These are phyloP conservation scores for Hortaea werneckii DNA, from an alignment of 2,329 filamentous ascomycete species.

Conservation along the genomic window DNA sequence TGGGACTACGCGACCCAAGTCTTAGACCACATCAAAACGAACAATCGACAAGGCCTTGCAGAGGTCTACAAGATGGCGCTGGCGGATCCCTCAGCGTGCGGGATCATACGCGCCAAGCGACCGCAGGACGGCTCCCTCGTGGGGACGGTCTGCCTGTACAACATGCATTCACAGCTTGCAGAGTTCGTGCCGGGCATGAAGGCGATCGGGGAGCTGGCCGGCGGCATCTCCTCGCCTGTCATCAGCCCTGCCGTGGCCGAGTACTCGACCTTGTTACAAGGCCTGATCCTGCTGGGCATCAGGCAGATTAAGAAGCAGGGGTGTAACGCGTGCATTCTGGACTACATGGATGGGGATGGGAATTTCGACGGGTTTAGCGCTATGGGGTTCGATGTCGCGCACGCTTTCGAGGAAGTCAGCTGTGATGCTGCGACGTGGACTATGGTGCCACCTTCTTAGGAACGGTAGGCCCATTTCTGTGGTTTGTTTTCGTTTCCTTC, in stretches of 20 bases:
- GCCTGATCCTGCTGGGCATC: slow-evolving; percentile 68
- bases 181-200: slow-evolving; percentile 60
- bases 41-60: slow-evolving; percentile 65
- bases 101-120: slow-evolving; percentile 72
- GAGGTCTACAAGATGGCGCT: slow-evolving; percentile 73
- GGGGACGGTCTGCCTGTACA: slow-evolving; percentile 72
- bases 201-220: slow-evolving; percentile 49
- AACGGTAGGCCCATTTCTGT: not conserved
- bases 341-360: slow-evolving; percentile 66
- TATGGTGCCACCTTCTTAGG: slow-evolving; percentile 1
- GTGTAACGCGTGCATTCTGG: slow-evolving; percentile 61
- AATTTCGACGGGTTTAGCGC: slow-evolving; percentile 61
- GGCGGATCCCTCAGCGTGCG: slow-evolving; percentile 59
- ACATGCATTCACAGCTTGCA: slow-evolving; percentile 56
- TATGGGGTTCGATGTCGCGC: slow-evolving; percentile 71
- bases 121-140: slow-evolving; percentile 57
- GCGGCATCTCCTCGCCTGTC: slow-evolving; percentile 71
- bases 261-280: slow-evolving; percentile 65
- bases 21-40: slow-evolving; percentile 61
- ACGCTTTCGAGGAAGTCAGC: slow-evolving; percentile 74
- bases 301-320: slow-evolving; percentile 73
- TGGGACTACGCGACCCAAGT: slow-evolving; percentile 65
- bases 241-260: slow-evolving; percentile 58
- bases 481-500: not conserved
- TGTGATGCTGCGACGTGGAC: slow-evolving; percentile 54